Base-by-base conservation (phyloP, 306 rosid species). In the Malus sylvestris region DNA sequence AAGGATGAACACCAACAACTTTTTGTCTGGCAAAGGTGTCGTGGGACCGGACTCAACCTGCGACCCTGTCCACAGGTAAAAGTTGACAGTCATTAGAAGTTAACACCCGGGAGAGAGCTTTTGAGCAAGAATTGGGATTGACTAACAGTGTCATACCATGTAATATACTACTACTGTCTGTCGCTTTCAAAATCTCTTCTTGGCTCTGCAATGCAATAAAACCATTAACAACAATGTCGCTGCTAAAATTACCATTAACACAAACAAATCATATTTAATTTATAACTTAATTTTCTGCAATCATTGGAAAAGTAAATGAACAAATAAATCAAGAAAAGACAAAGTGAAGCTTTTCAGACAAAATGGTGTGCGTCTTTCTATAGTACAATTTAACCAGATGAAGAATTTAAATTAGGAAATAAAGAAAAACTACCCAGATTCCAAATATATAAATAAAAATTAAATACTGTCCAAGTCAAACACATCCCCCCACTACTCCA, bases 1-100 rank as follows among this genome's bases (percentile, higher is more conserved):
- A 80, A 94, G 97, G 86, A 94, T 89, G 92, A 94, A 90, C 89
- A 92, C 82, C 92, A 94, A 79, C 92, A 94, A 93, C 98, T 94
- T 94, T 92, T 92, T 94, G 95, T 94, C 96, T 82, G 97, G 98
- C 96, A 95, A 95, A 89, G 95, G 82, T 73, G 93, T 89, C 80
- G 97, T 92, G 98, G 98, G 98, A 82, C 98, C 98, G 74, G 91
- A 85, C 83, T 88, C 91, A 75, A 80, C 90, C 97, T 85, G 92
- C 84, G 84, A 85, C 84, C 87, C 98, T 95, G 92, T 83, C 93
- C 91, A 92, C 84, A 83, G 80, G 83, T 81, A 80, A 83, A 61
- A 85, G 80, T 82, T 46, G 80, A 70, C 35, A 45, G 59, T 58
- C 30, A 65, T 83, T 80, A 81, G 80, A 23, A 83, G 57, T 78